Conservation (phyloP, 2,329 filamentous ascomycete species). For the Endocalyx cinctus region DNA sequence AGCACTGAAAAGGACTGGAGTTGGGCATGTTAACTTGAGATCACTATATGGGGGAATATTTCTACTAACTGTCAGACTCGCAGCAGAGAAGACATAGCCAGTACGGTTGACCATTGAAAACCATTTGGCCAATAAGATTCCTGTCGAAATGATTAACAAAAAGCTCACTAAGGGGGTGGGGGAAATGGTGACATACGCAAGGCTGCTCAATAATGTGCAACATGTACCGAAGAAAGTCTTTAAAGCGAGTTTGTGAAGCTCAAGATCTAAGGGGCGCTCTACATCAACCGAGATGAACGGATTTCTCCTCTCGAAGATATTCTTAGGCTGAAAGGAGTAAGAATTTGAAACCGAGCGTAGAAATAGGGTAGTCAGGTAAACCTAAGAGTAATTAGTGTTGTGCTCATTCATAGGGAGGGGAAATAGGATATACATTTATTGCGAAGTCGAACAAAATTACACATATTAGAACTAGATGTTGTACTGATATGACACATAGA, state of each 20-base stretch:
- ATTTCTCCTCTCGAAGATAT: neutral
- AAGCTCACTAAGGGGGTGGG: neutral
- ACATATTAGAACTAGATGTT: conserved; percentile 1
- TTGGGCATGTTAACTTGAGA: neutral
- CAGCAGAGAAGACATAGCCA: conserved; percentile 2
- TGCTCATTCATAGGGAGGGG: neutral
- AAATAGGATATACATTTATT: conserved; percentile 1
- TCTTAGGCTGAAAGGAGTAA: neutral
- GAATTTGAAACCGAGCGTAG: neutral
- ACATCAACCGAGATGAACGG: too few species aligned
- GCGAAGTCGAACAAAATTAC: neutral
- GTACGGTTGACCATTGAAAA: neutral
- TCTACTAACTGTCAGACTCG: neutral
- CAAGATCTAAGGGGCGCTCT: neutral
- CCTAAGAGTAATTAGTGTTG: neutral
- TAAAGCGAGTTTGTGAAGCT: neutral
- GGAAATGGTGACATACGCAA: neutral
- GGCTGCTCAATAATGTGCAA: conserved; percentile 2
- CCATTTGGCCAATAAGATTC: conserved; percentile 1
- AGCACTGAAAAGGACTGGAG: neutral
- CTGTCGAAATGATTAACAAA: neutral
- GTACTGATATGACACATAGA: neutral
- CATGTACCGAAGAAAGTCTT: conserved; percentile 1
- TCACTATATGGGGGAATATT: neutral
- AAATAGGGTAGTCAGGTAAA: conserved; percentile 1